A percentile compares a stretch with the other conserved stretches of the same genome.
Evolutionary conservation across 306 rosid species (phyloP).

Genomic region (Malus fusca): DNA sequence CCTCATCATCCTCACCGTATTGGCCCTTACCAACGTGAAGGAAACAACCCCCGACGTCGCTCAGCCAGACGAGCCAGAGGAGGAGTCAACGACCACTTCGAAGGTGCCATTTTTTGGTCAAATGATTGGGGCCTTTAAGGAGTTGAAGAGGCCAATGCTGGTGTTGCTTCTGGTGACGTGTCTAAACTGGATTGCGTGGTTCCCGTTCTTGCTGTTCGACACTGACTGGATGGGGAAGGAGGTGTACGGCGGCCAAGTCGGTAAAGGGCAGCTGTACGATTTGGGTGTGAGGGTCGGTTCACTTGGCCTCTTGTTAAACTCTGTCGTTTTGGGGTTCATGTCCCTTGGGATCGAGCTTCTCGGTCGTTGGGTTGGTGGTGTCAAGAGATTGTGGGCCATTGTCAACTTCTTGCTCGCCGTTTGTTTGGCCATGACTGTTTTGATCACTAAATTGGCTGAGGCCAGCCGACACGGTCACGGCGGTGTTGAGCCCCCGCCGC

Average conservation of each 20-base stretch:
- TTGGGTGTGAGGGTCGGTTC: constrained; percentile 68
- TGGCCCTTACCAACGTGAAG: constrained; percentile 37
- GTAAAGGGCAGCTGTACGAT: constrained; percentile 36
- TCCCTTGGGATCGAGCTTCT: constrained; percentile 46
- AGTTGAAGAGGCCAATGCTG: constrained; percentile 63
- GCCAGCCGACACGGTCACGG: constrained; percentile 1
- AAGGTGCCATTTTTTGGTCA: constrained; percentile 42
- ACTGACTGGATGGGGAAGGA: constrained; percentile 97
- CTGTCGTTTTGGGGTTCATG: constrained; percentile 50
- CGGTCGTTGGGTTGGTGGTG: constrained; percentile 59
- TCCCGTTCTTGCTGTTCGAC: constrained; percentile 73
- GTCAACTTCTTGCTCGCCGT: constrained; percentile 61
- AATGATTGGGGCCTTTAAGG: constrained; percentile 45
- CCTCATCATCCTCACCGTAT: constrained; percentile 14
- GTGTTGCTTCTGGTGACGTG: constrained; percentile 66
- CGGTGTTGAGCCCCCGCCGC: constrained; percentile 13
- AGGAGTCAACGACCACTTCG: not conserved
- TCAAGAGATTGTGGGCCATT: constrained; percentile 64
- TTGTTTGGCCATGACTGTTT: constrained; percentile 41
- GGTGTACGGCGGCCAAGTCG: constrained; percentile 71
- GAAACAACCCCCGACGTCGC: constrained; percentile 16
- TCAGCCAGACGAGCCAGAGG: not conserved
- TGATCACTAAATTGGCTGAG: constrained; percentile 58
- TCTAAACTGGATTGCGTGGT: constrained; percentile 88
- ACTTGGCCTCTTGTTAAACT: constrained; percentile 68